phyloP scores from a whole-genome alignment of 768 basidiomycete genomes.

The Porphyrellus cyaneotinctus region DNA sequence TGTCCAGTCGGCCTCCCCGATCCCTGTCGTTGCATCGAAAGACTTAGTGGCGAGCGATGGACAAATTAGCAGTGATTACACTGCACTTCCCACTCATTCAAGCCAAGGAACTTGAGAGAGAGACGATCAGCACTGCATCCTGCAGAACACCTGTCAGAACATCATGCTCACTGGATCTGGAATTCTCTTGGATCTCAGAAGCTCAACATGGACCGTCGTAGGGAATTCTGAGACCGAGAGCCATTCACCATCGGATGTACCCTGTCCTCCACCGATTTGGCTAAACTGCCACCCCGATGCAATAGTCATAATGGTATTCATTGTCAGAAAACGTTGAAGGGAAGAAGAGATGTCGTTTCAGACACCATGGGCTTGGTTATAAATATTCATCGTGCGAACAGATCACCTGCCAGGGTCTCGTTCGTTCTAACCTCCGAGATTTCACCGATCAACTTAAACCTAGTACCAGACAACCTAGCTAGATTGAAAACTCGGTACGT shows the following conservation, averaged over 20 bases:
- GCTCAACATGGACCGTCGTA: slow-evolving; percentile 84
- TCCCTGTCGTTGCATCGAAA: slow-evolving; percentile 48
- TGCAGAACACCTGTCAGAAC: neutral
- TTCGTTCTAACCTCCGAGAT: too few species aligned
- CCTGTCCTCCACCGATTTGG: slow-evolving; percentile 58
- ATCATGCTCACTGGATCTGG: slow-evolving; percentile 81
- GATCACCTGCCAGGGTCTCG: too few species aligned
- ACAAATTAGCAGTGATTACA: slow-evolving; percentile 45
- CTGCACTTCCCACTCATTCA: slow-evolving; percentile 89
- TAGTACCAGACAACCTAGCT: too few species aligned
- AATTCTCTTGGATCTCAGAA: slow-evolving; percentile 67
- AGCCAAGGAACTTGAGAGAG: slow-evolving; percentile 56
- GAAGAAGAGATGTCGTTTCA: neutral
- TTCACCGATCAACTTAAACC: too few species aligned
- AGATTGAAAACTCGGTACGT: too few species aligned
- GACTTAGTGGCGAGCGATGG: neutral
- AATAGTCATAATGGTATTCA: slow-evolving; percentile 29
- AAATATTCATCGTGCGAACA: neutral
- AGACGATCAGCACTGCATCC: slow-evolving; percentile 5
- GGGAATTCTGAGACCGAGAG: slow-evolving; percentile 61
- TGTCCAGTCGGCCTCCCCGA: slow-evolving; percentile 82
- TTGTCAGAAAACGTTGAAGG: slow-evolving; percentile 5
- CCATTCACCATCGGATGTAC: slow-evolving; percentile 65
- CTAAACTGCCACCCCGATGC: slow-evolving; percentile 60
- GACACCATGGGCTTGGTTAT: neutral